Percentiles rank a stretch among this genome's conserved stretches.
Evolutionary conservation across 495 filamentous ascomycete species (phyloP).

Genomic region (Amphirosellinia nigrospora): DNA sequence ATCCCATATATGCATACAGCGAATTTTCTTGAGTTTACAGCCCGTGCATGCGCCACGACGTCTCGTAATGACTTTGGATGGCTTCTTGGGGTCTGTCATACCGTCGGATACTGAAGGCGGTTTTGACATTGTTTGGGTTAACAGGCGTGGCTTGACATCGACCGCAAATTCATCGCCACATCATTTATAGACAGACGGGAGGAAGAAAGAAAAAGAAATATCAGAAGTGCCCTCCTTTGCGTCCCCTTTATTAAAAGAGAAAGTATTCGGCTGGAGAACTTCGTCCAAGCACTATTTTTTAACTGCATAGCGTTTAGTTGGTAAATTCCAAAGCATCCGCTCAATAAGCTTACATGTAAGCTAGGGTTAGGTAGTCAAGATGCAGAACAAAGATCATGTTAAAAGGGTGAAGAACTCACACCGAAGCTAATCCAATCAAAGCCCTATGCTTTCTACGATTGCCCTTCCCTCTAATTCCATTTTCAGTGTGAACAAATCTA

Average conservation of each 20-base stretch:
- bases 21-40: conserved; percentile 16
- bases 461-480: not conserved
- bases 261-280: not conserved
- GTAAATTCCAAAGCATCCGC: not conserved
- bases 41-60: conserved; percentile 11
- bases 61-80: conserved; percentile 5
- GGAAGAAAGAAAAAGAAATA: not conserved
- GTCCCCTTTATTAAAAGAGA: not conserved
- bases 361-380: not conserved
- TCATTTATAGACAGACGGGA: not conserved
- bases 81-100: not conserved
- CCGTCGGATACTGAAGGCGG: not conserved
- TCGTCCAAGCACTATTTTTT: not conserved
- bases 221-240: not conserved
- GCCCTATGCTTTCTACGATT: no score
- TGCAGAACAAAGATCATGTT: not conserved
- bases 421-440: not conserved
- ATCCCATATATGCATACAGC: conserved; percentile 2
- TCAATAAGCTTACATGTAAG: conserved; percentile 4
- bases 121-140: not conserved
- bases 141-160: not conserved
- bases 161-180: not conserved
- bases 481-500: not conserved
- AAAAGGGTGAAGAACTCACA: not conserved
- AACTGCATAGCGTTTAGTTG: not conserved